These are phyloP conservation scores for Magnusiomyces magnusii DNA, from an alignment of 1,139 yeast species.

Conservation along the genomic window DNA sequence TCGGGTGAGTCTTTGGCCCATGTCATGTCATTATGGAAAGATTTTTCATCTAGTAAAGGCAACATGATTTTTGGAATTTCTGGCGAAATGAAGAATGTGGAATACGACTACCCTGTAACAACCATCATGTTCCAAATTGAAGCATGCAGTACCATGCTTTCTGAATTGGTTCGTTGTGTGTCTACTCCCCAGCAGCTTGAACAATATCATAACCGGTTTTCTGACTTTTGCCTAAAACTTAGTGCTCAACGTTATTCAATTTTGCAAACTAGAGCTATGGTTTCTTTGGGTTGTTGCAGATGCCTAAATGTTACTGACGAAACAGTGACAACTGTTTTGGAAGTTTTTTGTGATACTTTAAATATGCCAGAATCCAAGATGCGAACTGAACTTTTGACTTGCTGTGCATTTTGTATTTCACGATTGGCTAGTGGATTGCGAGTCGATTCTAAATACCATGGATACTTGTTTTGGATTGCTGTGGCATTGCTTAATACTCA, in stretches of 20 bases:
- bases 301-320: slow-evolving; percentile 56
- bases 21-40: slow-evolving; percentile 40
- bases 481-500: slow-evolving; percentile 33
- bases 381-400: slow-evolving; percentile 31
- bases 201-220: slow-evolving; percentile 50
- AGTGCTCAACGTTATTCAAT: slow-evolving; percentile 52
- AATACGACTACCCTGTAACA: slow-evolving; percentile 41
- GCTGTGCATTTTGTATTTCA: slow-evolving; percentile 40
- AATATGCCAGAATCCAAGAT: slow-evolving; percentile 31
- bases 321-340: slow-evolving; percentile 44
- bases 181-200: slow-evolving; percentile 39
- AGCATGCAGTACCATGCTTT: slow-evolving; percentile 53
- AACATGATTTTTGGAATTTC: slow-evolving; percentile 71
- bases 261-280: slow-evolving; percentile 63
- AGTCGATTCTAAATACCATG: slow-evolving; percentile 46
- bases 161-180: slow-evolving; percentile 51
- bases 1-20: slow-evolving; percentile 8
- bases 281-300: slow-evolving; percentile 64
- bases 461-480: slow-evolving; percentile 63
- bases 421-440: slow-evolving; percentile 59
- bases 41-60: slow-evolving; percentile 64
- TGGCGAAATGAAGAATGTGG: slow-evolving; percentile 46
- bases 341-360: slow-evolving; percentile 28
- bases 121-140: slow-evolving; percentile 54
- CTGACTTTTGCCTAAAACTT: slow-evolving; percentile 61